Evolutionary conservation across 768 basidiomycete species (phyloP), one percentile per base, ranked within the genome.

Genomic region (Pleurotus salmoneostramineus): DNA sequence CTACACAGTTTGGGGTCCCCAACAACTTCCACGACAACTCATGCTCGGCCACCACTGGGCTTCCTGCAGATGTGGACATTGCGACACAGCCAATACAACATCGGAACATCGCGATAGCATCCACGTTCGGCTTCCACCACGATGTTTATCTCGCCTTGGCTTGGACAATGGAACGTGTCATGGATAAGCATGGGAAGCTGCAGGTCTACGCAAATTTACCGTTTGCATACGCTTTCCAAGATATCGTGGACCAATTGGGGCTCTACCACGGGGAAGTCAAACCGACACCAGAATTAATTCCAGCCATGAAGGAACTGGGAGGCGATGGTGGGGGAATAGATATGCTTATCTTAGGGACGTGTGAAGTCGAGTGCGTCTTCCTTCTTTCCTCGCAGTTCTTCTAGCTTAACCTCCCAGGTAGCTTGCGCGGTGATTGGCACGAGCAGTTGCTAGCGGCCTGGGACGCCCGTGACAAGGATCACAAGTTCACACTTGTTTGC

Each of bases 401-500:
- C 11, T 55, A 27, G 21, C 21, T 27, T 27, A 32, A 54, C 32
- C 12, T n/a, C 15, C 14, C 12, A 43, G 21, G 40, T 33, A 69
- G 69, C 47, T 59, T 70, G 34, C 64, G 72, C 32, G 56, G 56
- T 11, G 58, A 67, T 14, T 62, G 68, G 67, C 62, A 62, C 5
- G 60, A 66, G 15, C 65, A 63, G 8, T 66, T 76, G 17, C 56
- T 72, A 17, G 62, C 63, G 12, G 71, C 68, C 6, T 77, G 76
- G 74, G 73, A 75, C 58, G 61, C 63, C n/a, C 69, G 74, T 14
- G 65, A 68, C 15, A 59, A 57, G 1, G 64, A 62, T 14, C 69
- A 71, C 56, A 78, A 77, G 59, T 78, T 78, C 63, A 66, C 71
- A 50, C 60, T 77, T 35, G 70, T 74, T n/a, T 78, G 76, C 64